Evolutionary conservation across 768 basidiomycete species (phyloP).

Genomic region (Hygrophoropsis aurantiaca): DNA sequence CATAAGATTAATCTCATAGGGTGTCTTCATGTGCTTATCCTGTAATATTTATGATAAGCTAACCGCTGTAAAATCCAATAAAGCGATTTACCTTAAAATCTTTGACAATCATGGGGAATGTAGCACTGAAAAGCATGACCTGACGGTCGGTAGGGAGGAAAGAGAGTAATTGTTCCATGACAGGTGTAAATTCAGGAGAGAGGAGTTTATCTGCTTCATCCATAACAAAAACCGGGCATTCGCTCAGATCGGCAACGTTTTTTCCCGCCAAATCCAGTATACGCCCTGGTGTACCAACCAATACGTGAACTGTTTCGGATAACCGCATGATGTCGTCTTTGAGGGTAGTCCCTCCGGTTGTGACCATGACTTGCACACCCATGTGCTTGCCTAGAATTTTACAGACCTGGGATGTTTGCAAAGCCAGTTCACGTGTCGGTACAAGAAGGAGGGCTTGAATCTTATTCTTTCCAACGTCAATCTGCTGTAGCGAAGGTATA

Average conservation of each 20-base stretch:
- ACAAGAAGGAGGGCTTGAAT: constrained; percentile 97
- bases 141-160: constrained; percentile 85
- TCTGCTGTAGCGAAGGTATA: constrained; percentile 92
- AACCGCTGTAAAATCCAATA: constrained; percentile 6
- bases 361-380: constrained; percentile 97
- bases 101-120: constrained; percentile 98
- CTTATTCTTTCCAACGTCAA: constrained; percentile 80
- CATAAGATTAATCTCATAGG: constrained; percentile 99
- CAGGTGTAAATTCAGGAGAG: constrained; percentile 95
- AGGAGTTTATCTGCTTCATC: constrained; percentile 99
- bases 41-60: constrained; percentile 30
- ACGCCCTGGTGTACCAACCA: constrained; percentile 95
- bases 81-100: constrained; percentile 83
- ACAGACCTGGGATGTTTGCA: constrained; percentile 99
- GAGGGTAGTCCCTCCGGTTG: constrained; percentile 96
- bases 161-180: constrained; percentile 92
- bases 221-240: constrained; percentile 98
- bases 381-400: constrained; percentile 97
- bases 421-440: constrained; percentile 96
- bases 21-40: constrained; percentile 96
- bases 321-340: constrained; percentile 97
- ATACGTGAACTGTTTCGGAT: constrained; percentile 87
- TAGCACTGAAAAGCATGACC: constrained; percentile 99
- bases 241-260: constrained; percentile 88
- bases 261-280: constrained; percentile 95